A percentile compares a stretch with the other conserved stretches of the same genome.
phyloP scores from a whole-genome alignment of 306 rosid species.

The Adenanthera pavonina region DNA sequence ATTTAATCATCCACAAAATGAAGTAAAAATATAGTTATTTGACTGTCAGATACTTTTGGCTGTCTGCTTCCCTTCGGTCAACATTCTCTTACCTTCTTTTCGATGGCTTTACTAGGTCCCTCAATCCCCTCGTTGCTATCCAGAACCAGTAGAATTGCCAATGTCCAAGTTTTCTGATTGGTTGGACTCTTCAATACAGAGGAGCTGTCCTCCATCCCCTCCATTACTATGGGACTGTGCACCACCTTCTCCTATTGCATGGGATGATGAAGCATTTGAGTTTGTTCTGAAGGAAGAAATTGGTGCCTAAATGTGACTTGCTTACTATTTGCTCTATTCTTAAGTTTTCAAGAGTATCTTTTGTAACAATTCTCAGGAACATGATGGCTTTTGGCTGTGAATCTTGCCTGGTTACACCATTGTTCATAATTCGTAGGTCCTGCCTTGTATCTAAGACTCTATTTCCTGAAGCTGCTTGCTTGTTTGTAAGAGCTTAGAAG shows the following conservation, averaged over 20 bases:
- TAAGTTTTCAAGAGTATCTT: neutral
- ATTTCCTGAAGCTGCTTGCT: neutral
- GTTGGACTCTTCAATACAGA: constrained; percentile 33
- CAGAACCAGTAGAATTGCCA: constrained; percentile 44
- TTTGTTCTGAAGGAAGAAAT: constrained; percentile 44
- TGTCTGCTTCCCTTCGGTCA: constrained; percentile 11
- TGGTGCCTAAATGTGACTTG: constrained; percentile 17
- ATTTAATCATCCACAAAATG: neutral
- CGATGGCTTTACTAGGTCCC: constrained; percentile 38
- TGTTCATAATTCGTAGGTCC: neutral
- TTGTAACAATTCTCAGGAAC: neutral
- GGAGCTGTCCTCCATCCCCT: constrained; percentile 49
- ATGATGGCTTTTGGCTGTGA: neutral
- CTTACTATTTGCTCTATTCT: neutral
- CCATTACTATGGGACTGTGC: constrained; percentile 40
- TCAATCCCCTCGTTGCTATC: constrained; percentile 45
- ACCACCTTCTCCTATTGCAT: constrained; percentile 34
- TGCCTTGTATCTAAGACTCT: neutral
- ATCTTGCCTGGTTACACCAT: neutral
- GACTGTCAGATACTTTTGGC: neutral
- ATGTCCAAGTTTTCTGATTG: constrained; percentile 43
- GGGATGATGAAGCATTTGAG: constrained; percentile 39
- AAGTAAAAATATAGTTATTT: neutral
- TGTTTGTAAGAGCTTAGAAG: too few species aligned
- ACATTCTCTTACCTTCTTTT: constrained; percentile 10